Evolutionary conservation across 2,329 filamentous ascomycete species (phyloP), one percentile per base, ranked within the genome.

Genomic region (Phyllosticta capitalensis): DNA sequence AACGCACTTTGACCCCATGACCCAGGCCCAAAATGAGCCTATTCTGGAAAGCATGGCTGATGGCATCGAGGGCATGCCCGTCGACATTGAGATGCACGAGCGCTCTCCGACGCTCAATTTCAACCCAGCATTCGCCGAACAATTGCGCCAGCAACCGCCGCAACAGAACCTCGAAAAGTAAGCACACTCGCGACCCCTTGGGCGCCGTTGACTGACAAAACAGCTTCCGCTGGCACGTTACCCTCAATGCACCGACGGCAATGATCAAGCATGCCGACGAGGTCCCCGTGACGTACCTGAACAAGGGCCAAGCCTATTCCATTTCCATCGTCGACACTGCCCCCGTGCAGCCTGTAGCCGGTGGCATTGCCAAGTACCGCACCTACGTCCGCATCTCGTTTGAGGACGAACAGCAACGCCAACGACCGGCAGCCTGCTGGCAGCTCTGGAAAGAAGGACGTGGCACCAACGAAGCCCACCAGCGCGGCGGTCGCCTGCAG

Each of bases 371-470:
- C 14, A 87, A 83, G 64, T 96, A 96, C 70, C 84, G 94, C 58
- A 97, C 92, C 0, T 96, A 88, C 70, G 83, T 99, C 53, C 87
- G 94, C n/a, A 86, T 99, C 53, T 96, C 92, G 0, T 99, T 97
- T 67, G 92, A 99, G 71, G 94, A 99, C 63, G 91, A 96, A 63
- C 88, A 95, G 70, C 94, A 97, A 72, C 83, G 92, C 63, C 84
- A 87, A 67, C 89, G 89, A 65, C 92, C 91, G 1, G 84, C 84
- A 19, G 81, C 86, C 12, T 95, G 90, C 71, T 95, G 91, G 91
- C 89, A 89, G 75, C 77, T 94, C 50, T 95, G 90, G 94, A 97
- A 97, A 71, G 94, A 97, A 75, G 92, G 92, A 0, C 84, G 94
- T 60, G 94, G 94, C n/a, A 90, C 87, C 1, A 96, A 91, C 65